phyloP scores from a whole-genome alignment of 1,284 basidiomycete genomes.

The Rhodotorula sp. region DNA sequence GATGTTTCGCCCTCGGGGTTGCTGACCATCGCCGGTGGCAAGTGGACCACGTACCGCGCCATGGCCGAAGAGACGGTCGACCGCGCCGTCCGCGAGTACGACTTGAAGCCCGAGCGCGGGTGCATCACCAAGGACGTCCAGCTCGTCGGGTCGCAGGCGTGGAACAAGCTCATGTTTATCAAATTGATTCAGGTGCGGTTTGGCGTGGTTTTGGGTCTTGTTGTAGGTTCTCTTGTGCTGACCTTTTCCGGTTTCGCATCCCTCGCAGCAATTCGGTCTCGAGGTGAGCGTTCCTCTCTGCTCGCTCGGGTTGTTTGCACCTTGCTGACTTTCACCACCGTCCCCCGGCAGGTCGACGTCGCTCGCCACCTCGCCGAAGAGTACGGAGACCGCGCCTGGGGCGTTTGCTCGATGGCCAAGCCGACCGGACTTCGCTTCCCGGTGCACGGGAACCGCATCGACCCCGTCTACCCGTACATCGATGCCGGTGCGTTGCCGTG shows the following conservation, averaged over 20 bases:
- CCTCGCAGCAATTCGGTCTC: conserved; percentile 56
- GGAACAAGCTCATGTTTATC: conserved; percentile 96
- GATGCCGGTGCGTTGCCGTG: conserved; percentile 72
- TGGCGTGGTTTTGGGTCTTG: too few species aligned
- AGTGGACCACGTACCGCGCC: conserved; percentile 90
- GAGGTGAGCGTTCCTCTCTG: conserved; percentile 50
- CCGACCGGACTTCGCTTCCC: conserved; percentile 81
- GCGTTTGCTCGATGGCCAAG: conserved; percentile 77
- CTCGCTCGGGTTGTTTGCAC: not conserved
- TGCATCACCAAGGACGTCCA: conserved; percentile 80
- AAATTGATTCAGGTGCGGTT: conserved; percentile 65
- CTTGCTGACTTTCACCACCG: conserved; percentile 51
- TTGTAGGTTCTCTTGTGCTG: too few species aligned
- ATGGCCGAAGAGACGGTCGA: conserved; percentile 98
- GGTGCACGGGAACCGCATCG: conserved; percentile 75
- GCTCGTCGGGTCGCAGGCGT: conserved; percentile 89
- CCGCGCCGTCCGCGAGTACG: conserved; percentile 76
- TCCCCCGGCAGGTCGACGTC: conserved; percentile 63
- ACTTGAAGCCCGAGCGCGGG: conserved; percentile 57
- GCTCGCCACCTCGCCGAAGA: conserved; percentile 89
- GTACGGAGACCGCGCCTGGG: conserved; percentile 91
- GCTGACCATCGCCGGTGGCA: conserved; percentile 93
- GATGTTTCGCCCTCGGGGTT: conserved; percentile 77
- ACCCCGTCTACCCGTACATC: conserved; percentile 78
- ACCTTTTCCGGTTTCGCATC: too few species aligned